Evolutionary conservation across 2,329 filamentous ascomycete species (phyloP).

Genomic region (Penicillium sp.): DNA sequence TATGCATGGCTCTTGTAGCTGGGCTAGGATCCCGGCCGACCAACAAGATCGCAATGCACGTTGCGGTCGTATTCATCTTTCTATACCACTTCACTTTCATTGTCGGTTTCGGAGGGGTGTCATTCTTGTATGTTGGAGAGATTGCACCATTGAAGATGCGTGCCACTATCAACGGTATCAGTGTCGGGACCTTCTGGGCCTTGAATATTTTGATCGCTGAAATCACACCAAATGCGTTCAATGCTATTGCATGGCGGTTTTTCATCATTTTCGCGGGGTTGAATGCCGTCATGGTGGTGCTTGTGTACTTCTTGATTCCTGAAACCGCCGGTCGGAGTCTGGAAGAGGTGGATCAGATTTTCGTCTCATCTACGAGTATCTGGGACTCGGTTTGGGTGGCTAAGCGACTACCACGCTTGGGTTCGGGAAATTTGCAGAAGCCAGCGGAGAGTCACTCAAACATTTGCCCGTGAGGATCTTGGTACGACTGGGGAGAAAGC

Average conservation of each 20-base stretch:
- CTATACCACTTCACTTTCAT: conserved; percentile 19
- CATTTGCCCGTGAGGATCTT: neutral
- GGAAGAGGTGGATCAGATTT: conserved; percentile 23
- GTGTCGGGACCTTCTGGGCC: conserved; percentile 13
- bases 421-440: neutral
- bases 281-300: conserved; percentile 13
- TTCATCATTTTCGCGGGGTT: conserved; percentile 21
- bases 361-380: conserved; percentile 16
- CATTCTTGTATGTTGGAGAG: conserved; percentile 20
- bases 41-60: conserved; percentile 21
- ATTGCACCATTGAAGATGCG: conserved; percentile 19
- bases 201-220: conserved; percentile 18
- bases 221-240: conserved; percentile 19
- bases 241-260: conserved; percentile 17
- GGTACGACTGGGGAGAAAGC: neutral
- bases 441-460: neutral
- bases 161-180: conserved; percentile 20
- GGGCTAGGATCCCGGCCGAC: conserved; percentile 22
- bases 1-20: conserved; percentile 23
- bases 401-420: neutral
- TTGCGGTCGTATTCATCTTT: conserved; percentile 23
- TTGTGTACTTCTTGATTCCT: conserved; percentile 20
- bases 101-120: conserved; percentile 16
- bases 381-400: conserved; percentile 21
- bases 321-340: conserved; percentile 21